Base-by-base conservation (phyloP, 495 filamentous ascomycete genomes). In the Penicillium dipodomyicola region DNA sequence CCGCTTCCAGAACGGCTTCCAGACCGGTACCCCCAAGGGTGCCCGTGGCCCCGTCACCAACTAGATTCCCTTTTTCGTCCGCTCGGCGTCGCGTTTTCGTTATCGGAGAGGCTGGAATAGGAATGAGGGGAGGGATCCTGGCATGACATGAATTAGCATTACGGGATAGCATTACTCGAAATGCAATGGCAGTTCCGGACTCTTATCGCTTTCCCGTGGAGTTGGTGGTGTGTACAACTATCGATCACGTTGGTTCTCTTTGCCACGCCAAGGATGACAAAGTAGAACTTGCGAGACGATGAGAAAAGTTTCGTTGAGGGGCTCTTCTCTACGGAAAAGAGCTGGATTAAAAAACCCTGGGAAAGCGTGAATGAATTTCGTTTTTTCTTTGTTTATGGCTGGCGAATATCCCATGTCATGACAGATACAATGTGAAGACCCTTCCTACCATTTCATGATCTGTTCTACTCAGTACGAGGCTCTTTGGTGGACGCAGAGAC, bases 1-100 rank as follows among this genome's bases (percentile, higher is more conserved):
- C 71, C 84, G 83, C 74, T 96, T 96, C 84, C 89, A 86, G 80
- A 97, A 98, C 80, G 92, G 91, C 62, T 98, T 98, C 87, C 92
- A 88, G 80, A 86, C 81, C 56, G 94, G 94, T 65, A 76, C 80
- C 62, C 93, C 91, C 67, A 94, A 95, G 85, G 88, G 87, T 65
- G 81, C 94, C 58, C 82, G 84, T 67, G 92, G 90, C 79, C 85
- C 77, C 59, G 61, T 70, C 65, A 72, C 55, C 67, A 63, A 72
- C 60, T 79, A 77, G 65, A 71, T 73, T 70, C 54, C 52, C 60
- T 59, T 61, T 56, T 67, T 69, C 56, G 58, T 65, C 56, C 44
- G 65, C 57, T 67, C 72, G 72, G 71, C 69, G 67, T 71, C 68
- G 72, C 71, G 69, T 70, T 73, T 76, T 77, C 70, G 74, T 71